These are phyloP conservation scores for Leccinum rimulosum DNA, from an alignment of 768 basidiomycete genomes.

Conservation along the genomic window DNA sequence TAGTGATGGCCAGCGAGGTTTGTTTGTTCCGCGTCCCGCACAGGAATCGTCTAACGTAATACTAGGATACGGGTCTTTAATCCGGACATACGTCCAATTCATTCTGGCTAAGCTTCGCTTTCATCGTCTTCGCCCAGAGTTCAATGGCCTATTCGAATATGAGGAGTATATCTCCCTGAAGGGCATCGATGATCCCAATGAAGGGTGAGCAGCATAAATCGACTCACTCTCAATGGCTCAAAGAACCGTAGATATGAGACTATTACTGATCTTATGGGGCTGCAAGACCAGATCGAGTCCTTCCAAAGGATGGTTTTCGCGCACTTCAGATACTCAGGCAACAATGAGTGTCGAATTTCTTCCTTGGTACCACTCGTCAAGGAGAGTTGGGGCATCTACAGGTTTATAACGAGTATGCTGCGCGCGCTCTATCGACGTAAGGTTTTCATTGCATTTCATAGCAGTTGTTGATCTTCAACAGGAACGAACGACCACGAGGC, in stretches of 20 bases:
- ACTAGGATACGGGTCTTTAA: conserved; percentile 87
- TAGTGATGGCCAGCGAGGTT: conserved; percentile 66
- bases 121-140: conserved; percentile 93
- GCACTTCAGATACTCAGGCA: conserved; percentile 85
- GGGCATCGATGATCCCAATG: conserved; percentile 95
- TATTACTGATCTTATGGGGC: conserved; percentile 93
- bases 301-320: conserved; percentile 98
- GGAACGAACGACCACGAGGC: conserved; percentile 89
- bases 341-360: conserved; percentile 95
- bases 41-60: conserved; percentile 6
- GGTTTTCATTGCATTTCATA: conserved; percentile 24
- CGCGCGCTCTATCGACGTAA: conserved; percentile 93
- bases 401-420: conserved; percentile 98
- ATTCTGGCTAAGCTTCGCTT: conserved; percentile 94
- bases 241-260: conserved; percentile 78
- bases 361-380: conserved; percentile 95
- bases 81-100: conserved; percentile 97
- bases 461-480: conserved; percentile 30
- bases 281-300: conserved; percentile 98
- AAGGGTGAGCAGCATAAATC: conserved; percentile 65
- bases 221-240: conserved; percentile 29
- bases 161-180: conserved; percentile 99
- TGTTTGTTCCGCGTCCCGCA: background rate
- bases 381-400: conserved; percentile 98
- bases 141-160: conserved; percentile 98